Percentiles rank a stretch among this genome's conserved stretches.
phyloP scores from a whole-genome alignment of 1,139 yeast species.

The Candida tropicalis region DNA sequence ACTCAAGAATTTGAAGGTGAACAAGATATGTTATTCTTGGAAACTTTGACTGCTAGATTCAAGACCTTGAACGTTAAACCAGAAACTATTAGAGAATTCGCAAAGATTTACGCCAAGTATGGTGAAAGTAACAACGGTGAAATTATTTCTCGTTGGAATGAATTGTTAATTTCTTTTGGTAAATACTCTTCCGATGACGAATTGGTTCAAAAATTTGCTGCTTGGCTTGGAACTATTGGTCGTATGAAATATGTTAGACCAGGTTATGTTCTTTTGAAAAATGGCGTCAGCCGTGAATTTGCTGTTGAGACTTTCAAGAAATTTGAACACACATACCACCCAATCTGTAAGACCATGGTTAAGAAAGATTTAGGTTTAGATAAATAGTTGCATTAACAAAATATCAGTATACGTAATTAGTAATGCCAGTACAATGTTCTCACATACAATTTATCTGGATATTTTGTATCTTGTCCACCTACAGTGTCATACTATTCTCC shows the following conservation, averaged over 20 bases:
- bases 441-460: no score
- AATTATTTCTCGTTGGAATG: constrained; percentile 34
- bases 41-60: constrained; percentile 29
- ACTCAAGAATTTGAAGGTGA: constrained; percentile 31
- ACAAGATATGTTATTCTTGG: constrained; percentile 40
- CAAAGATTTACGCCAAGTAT: constrained; percentile 29
- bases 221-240: constrained; percentile 46
- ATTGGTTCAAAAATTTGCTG: constrained; percentile 28
- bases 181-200: constrained; percentile 21
- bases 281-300: constrained; percentile 30
- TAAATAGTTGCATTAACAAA: background rate
- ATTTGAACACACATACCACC: constrained; percentile 34
- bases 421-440: no score
- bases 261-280: constrained; percentile 35
- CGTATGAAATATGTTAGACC: constrained; percentile 49
- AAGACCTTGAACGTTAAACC: constrained; percentile 18
- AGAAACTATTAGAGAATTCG: constrained; percentile 23
- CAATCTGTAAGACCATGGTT: constrained; percentile 42
- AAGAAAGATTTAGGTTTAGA: constrained; percentile 32
- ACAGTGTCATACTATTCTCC: no score
- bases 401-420: background rate
- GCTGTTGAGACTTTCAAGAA: constrained; percentile 32
- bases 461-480: no score
- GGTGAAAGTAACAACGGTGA: constrained; percentile 33
- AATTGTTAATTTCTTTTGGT: constrained; percentile 33